Evolutionary conservation across 208 protist species (phyloP), one percentile per base, ranked within the genome.

Genomic region (Trypanosomatidae sp.): DNA sequence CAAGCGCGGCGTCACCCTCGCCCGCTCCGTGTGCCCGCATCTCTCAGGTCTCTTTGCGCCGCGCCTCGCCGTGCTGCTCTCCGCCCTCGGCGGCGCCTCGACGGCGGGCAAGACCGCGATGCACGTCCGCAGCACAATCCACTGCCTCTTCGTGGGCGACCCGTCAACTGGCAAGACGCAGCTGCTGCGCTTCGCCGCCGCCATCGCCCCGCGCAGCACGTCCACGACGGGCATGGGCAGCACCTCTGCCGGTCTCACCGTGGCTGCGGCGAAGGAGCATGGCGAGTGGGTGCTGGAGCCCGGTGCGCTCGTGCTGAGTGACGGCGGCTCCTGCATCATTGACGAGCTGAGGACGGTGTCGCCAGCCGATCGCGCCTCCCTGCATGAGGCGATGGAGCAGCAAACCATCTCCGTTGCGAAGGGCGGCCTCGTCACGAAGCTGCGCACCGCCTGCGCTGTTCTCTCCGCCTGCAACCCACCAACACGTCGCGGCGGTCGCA

Each of bases 341-440:
- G 98, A 99, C 76, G 98, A 99, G 81, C 98, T 99, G 71, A 90
- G 91, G 66, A 96, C 93, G 17, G 98, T 99, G 19, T 91, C 95
- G 15, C 85, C 96, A 15, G 84, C 92, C 39, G 98, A 99, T 76
- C 85, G 98, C 36, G 88, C 92, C 12, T 91, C 98, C 5, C 96
- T 99, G 50, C 98, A 99, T 78, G 98, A 99, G 86, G 98, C 98
- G 12, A 99, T 99, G 98, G 98, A 99, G 85, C 98, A 99, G 81
- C 98, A 99, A 84, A 99, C 97, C 7, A 90, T 99, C 55, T 97
- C 91, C 33, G 91, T 98, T 12, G 95, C 93, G 17, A 98, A 99
- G 87, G 98, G 96, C 52, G 98, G 98, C 52, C 79, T 99, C 41
- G 95, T 99, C 41, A 98, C 94, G 64, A 98, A 95, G 82, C 85